These are phyloP conservation scores for Incumbomyces delicatus DNA, from an alignment of 2,329 filamentous ascomycete genomes.

Conservation along the genomic window DNA sequence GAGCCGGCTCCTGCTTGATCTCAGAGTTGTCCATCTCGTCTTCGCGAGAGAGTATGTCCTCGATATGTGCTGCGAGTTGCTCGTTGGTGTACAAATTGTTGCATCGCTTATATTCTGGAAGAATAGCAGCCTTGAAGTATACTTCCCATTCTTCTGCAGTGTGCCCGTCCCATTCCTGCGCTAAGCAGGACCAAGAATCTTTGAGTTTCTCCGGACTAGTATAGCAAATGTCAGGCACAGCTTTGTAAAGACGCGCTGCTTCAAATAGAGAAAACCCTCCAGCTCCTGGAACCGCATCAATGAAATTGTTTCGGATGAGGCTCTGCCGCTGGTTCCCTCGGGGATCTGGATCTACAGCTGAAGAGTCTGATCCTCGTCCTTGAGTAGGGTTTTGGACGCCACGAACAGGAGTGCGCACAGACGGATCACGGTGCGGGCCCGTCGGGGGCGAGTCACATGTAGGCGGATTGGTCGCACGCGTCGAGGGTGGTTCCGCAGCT, in stretches of 20 bases:
- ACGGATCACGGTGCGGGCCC: too few relatives aligned
- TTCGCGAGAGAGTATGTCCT: background rate
- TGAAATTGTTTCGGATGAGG: background rate
- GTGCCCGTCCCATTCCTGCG: slow-evolving; percentile 11
- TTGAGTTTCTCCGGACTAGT: slow-evolving; percentile 13
- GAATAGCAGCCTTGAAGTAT: slow-evolving; percentile 14
- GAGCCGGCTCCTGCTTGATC: slow-evolving; percentile 1
- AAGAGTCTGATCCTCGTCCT: background rate
- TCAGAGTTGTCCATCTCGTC: background rate
- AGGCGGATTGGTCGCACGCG: too few relatives aligned
- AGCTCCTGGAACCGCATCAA: background rate
- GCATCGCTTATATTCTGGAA: slow-evolving; percentile 18
- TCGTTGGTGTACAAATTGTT: slow-evolving; percentile 7
- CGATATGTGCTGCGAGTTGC: background rate
- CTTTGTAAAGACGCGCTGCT: slow-evolving; percentile 17
- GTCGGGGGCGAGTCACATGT: too few relatives aligned
- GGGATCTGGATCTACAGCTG: background rate
- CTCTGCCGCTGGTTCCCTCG: background rate
- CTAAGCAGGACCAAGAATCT: slow-evolving; percentile 22
- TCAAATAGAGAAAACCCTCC: slow-evolving; percentile 19
- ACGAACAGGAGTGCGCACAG: too few relatives aligned
- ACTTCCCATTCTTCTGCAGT: slow-evolving; percentile 15
- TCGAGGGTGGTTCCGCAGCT: too few relatives aligned
- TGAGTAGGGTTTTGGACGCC: too few relatives aligned
- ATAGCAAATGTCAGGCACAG: slow-evolving; percentile 18